Conservation (phyloP, 2,329 filamentous ascomycete species). For the Talaromyces sp. region DNA sequence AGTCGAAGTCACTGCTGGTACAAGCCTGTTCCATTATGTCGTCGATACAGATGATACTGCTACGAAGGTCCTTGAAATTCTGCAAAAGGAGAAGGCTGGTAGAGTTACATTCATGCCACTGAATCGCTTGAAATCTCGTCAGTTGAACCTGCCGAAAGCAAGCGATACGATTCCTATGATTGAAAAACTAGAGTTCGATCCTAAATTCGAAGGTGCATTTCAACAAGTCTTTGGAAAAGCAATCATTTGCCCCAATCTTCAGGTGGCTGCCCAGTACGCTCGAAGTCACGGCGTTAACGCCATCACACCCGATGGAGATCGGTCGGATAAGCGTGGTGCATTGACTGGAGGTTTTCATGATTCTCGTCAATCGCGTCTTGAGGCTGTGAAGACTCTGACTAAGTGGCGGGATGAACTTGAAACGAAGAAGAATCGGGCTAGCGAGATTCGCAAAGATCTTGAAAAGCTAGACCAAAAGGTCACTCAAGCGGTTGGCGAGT, state of each 20-base stretch:
- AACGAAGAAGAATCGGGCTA: conserved; percentile 55
- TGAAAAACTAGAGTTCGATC: conserved; percentile 74
- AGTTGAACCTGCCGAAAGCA: conserved; percentile 72
- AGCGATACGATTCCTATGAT: conserved; percentile 84
- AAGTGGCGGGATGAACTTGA: conserved; percentile 73
- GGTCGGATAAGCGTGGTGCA: conserved; percentile 89
- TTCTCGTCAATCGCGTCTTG: conserved; percentile 75
- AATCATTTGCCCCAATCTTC: conserved; percentile 85
- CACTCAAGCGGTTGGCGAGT: conserved; percentile 74
- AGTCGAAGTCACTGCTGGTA: conserved; percentile 86
- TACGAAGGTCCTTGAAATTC: conserved; percentile 68
- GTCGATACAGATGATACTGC: conserved; percentile 89
- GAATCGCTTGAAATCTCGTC: conserved; percentile 67
- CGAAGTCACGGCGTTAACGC: conserved; percentile 86
- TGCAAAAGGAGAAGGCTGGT: conserved; percentile 74
- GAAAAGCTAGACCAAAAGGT: conserved; percentile 83
- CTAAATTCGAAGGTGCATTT: conserved; percentile 75
- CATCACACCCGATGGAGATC: conserved; percentile 91
- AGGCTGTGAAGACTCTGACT: conserved; percentile 69
- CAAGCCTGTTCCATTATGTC: conserved; percentile 90
- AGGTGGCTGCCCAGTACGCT: conserved; percentile 83
- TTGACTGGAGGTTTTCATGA: conserved; percentile 95
- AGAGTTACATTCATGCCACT: conserved; percentile 93
- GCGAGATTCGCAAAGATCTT: conserved; percentile 62
- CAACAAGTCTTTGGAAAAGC: conserved; percentile 93